Evolutionary conservation across 2,329 filamentous ascomycete species (phyloP), one percentile per base, ranked within the genome.

Genomic region (Hypomyces perniciosus): DNA sequence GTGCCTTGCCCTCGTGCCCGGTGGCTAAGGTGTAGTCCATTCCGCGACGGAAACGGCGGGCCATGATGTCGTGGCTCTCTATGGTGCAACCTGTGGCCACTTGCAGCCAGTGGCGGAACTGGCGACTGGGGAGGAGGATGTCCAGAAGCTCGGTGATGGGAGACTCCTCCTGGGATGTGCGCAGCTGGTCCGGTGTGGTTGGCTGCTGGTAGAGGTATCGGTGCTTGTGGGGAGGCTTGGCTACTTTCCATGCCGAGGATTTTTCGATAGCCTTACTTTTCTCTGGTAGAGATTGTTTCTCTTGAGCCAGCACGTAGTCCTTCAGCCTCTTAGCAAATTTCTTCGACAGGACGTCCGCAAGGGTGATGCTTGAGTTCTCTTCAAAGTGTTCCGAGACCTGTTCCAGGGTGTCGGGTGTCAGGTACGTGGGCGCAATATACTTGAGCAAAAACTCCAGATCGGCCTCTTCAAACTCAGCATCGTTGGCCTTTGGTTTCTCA

Each of bases 1-100:
- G 85, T 9, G 90, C 81, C 60, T 89, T 80, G 50, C 83, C 83
- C 34, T 82, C 85, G 64, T 95, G 90, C 26, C 87, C 85, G 20
- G 88, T 96, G 2, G 93, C 93, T 20, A 99, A 81, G 3, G 92
- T 95, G 66, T 99, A 99, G 70, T 99, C 93, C 55, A 84, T 72
- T 5, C 93, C 90, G 44, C 83, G 83, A 7, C 93, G 83, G 76
- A 99, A 99, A 33, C 91, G 83, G 26, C 93, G 83, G 0, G 88
- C 89, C n/a, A 95, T 70, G 46, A 95, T 70, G 62, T 95, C 86
- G 60, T 85, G 83, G 62, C 82, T 86, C 54, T 85, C 81, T 10
- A 97, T 72, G 1, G 76, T 77, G 55, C 88, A 84, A 33, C 85
- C 84, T 0, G 92, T 97, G 5, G 90, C 85, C 47, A 92, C 78